Conservation (phyloP, 768 basidiomycete species). For the Hygrocybe punicea region DNA sequence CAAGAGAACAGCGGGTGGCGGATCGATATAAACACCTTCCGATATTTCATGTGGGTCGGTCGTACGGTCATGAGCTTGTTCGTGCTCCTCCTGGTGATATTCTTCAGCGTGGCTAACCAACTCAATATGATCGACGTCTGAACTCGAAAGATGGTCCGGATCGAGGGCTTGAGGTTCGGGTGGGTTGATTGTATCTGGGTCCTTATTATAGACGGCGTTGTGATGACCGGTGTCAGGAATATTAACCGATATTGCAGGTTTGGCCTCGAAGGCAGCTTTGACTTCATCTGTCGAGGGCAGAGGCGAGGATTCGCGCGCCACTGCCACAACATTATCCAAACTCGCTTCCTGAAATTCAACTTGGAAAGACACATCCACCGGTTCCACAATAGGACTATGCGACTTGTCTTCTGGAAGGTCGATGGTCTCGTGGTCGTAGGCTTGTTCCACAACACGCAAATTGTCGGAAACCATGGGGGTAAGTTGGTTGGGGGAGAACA, state of each 20-base stretch:
- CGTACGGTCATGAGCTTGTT: conserved; percentile 11
- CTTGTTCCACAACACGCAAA: background rate
- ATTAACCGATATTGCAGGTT: too few relatives aligned
- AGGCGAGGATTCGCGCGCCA: background rate
- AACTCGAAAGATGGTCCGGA: background rate
- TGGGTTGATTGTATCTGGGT: background rate
- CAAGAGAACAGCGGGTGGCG: conserved; percentile 64
- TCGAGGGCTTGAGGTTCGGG: background rate
- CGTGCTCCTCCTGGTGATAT: conserved; percentile 7
- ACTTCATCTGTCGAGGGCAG: background rate
- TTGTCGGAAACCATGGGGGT: background rate
- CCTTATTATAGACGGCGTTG: background rate
- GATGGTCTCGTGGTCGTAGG: background rate
- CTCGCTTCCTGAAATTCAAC: background rate
- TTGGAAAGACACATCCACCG: background rate
- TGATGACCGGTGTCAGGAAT: background rate
- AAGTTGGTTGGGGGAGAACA: background rate
- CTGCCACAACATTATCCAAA: background rate
- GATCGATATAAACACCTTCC: conserved; percentile 70
- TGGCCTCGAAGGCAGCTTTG: background rate
- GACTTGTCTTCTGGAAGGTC: background rate
- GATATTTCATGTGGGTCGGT: conserved; percentile 58
- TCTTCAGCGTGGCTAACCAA: conserved; percentile 1
- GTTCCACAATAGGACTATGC: background rate
- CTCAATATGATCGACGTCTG: background rate